phyloP scores from a whole-genome alignment of 2,329 filamentous ascomycete species.

The Neoscytalidium dimidiatum region DNA sequence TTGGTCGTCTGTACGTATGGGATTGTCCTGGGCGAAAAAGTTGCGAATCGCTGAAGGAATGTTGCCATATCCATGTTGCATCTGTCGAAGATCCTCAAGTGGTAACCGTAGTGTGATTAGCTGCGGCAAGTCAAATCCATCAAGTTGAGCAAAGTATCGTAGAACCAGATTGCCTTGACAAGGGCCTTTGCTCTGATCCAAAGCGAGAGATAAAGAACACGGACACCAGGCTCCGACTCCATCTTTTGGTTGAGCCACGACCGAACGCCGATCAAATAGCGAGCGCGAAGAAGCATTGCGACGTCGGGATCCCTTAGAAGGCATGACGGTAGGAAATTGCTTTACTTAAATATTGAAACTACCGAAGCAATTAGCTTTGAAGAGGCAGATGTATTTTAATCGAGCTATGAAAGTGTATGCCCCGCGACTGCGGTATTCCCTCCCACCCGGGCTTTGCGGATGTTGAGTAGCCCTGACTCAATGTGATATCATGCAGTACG shows the following conservation, averaged over 20 bases:
- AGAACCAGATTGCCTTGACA: background rate
- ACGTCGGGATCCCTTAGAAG: background rate
- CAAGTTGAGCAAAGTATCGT: background rate
- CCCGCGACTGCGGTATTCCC: background rate
- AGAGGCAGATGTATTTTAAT: background rate
- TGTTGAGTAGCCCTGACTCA: background rate
- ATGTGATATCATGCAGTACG: background rate
- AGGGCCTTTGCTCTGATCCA: background rate
- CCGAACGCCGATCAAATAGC: background rate
- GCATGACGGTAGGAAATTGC: background rate
- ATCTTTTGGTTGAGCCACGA: background rate
- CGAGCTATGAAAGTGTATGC: background rate
- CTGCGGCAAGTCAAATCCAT: background rate
- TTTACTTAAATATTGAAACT: background rate
- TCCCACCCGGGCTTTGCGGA: background rate
- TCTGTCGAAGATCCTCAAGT: background rate
- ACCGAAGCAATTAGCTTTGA: background rate
- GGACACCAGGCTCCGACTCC: background rate
- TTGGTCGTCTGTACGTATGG: background rate
- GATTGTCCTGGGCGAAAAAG: background rate
- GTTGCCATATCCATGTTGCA: background rate
- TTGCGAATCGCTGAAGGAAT: background rate
- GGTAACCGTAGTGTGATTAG: background rate
- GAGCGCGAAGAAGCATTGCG: background rate
- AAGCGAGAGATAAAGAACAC: background rate